A percentile compares a stretch with the other conserved stretches of the same genome.
Conservation (phyloP, 192 early-diverging fungal species). For the Podila horticola region DNA sequence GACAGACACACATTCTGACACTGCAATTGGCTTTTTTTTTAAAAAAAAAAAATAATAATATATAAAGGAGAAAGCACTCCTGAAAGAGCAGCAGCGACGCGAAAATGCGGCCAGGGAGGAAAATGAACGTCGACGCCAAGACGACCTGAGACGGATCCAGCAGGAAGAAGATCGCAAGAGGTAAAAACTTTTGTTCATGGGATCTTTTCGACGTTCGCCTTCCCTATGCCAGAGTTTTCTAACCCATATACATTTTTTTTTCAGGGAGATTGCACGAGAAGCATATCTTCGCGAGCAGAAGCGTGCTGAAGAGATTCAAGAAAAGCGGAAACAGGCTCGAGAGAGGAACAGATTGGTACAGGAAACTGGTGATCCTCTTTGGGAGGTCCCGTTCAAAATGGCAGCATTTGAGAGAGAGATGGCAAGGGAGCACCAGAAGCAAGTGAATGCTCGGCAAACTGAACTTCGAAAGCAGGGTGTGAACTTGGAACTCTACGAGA, state of each 20-base stretch:
- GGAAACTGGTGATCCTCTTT: background rate
- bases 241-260: background rate
- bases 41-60: too few species aligned
- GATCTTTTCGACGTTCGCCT: too few species aligned
- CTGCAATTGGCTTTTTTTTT: too few species aligned
- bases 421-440: background rate
- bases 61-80: background rate
- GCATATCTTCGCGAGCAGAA: background rate
- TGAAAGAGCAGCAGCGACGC: background rate
- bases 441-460: background rate
- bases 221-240: too few species aligned
- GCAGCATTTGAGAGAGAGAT: background rate
- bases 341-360: background rate
- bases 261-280: background rate
- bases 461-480: background rate
- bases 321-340: background rate
- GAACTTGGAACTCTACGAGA: background rate
- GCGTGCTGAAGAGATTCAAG: background rate
- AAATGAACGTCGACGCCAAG: background rate
- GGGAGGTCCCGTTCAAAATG: background rate
- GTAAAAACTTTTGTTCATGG: background rate
- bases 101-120: constrained; percentile 1
- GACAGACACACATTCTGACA: background rate
- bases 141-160: background rate
- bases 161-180: background rate